phyloP scores from a whole-genome alignment of 2,329 filamentous ascomycete species.

The Microdochium bolleyi region DNA sequence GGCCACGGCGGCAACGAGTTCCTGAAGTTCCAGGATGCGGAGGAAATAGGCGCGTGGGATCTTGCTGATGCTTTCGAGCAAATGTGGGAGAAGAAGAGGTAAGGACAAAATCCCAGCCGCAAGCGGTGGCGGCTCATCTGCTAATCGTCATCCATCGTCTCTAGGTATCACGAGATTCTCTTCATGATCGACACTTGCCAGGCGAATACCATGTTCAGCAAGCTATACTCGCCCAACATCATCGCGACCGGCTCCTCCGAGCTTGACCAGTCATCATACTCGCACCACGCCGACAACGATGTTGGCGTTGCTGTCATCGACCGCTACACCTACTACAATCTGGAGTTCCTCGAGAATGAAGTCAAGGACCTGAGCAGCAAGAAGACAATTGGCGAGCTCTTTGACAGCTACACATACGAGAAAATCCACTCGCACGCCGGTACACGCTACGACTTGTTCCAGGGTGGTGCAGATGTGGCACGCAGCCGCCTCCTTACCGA shows the following conservation, averaged over 20 bases:
- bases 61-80: conserved; percentile 95
- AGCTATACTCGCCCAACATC: conserved; percentile 97
- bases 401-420: conserved; percentile 89
- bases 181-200: conserved; percentile 99
- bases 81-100: conserved; percentile 99
- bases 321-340: conserved; percentile 96
- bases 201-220: conserved; percentile 98
- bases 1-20: conserved; percentile 97
- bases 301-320: conserved; percentile 98
- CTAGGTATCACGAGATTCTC: conserved; percentile 89
- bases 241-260: conserved; percentile 95
- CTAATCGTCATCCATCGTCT: background rate
- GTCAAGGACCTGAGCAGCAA: conserved; percentile 81
- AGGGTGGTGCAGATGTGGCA: conserved; percentile 69
- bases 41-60: conserved; percentile 95
- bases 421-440: conserved; percentile 94
- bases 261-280: conserved; percentile 93
- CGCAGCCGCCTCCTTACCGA: conserved; percentile 81
- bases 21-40: conserved; percentile 94
- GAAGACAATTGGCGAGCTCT: conserved; percentile 85
- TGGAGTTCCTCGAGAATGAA: conserved; percentile 90
- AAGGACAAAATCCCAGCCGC: conserved; percentile 7
- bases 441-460: conserved; percentile 91
- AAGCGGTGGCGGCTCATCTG: background rate
- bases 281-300: conserved; percentile 95